Base-by-base conservation (phyloP, 352 stramenopile genomes). In the Pythium vanterpoolii region DNA sequence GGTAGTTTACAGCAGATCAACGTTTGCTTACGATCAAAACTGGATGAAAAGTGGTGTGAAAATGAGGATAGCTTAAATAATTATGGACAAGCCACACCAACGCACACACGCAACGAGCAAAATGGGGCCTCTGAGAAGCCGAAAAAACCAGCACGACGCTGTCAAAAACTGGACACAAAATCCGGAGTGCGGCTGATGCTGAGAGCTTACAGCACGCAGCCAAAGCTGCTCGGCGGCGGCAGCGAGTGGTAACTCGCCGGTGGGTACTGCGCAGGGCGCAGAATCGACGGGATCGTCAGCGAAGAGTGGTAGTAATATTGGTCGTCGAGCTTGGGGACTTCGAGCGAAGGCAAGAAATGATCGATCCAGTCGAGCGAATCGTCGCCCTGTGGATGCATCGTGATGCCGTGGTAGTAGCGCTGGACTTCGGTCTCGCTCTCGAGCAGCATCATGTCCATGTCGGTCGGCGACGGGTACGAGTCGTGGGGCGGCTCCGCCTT, bases 351-450 rank as follows among this genome's bases (percentile, higher is more conserved):
- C 28, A 88, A 55, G 46, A 81, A 83, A 46, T 58, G 73, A 57
- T 86, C 78, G 54, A 88, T 81, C 78, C 78, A 86, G 47, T 88
- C 78, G 53, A 86, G 64, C n/a, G 77, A 85, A 26, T 88, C 78
- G 48, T 63, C 53, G 21, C 26, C 55, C 33, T 53, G 19, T 23
- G 52, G 21, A 28, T 58, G 33, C 44, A 34, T 47, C n/a, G 23
- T 4, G 40, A 48, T 9, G 13, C 62, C 19, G 42, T 19, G 48
- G 59, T 64, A 63, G 45, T 49, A 50, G 55, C 28, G 31, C 52
- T 66, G 56, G 23, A 64, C 60, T 18, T 71, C 62, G 23, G 59
- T 60, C 49, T 73, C 68, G 56, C 60, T 58, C 21, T 64, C 64
- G n/a, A 62, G 36, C 36, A 76, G 64, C 64, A 76, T 73, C 68